phyloP scores from a whole-genome alignment of 768 basidiomycete species.

The Chalciporus sphaerocephalus region DNA sequence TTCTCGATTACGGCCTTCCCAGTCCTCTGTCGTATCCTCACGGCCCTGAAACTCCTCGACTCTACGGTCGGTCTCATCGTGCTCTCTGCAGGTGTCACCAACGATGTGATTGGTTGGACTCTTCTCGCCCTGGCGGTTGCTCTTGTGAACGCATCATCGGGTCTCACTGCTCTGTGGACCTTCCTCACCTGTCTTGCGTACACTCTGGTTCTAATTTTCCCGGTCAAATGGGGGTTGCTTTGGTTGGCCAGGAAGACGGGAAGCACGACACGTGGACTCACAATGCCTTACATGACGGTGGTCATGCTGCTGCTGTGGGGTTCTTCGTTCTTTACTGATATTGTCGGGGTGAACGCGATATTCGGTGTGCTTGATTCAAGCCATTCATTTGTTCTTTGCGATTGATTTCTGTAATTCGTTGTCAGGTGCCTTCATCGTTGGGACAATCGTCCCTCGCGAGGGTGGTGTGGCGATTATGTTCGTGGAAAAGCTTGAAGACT shows the following conservation, averaged over 20 bases:
- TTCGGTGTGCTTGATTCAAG: conserved; percentile 51
- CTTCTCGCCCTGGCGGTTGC: conserved; percentile 88
- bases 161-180: conserved; percentile 81
- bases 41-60: conserved; percentile 85
- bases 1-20: conserved; percentile 88
- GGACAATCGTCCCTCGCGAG: conserved; percentile 80
- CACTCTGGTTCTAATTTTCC: conserved; percentile 71
- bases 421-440: conserved; percentile 76
- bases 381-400: too few relatives aligned
- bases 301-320: conserved; percentile 78
- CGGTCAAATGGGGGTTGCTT: conserved; percentile 53
- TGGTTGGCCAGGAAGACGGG: conserved; percentile 79
- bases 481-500: conserved; percentile 92
- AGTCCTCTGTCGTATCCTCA: conserved; percentile 84
- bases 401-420: background rate
- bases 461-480: conserved; percentile 80
- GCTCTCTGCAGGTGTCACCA: conserved; percentile 87
- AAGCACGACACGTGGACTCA: conserved; percentile 76
- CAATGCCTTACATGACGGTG: conserved; percentile 83
- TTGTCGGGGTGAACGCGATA: conserved; percentile 92
- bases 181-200: conserved; percentile 78
- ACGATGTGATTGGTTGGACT: conserved; percentile 86
- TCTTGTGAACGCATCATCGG: conserved; percentile 81
- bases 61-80: conserved; percentile 92
- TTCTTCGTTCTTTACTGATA: conserved; percentile 89